These are phyloP conservation scores for Leishmania tarentolae DNA, from an alignment of 208 protist species.

Conservation along the genomic window DNA sequence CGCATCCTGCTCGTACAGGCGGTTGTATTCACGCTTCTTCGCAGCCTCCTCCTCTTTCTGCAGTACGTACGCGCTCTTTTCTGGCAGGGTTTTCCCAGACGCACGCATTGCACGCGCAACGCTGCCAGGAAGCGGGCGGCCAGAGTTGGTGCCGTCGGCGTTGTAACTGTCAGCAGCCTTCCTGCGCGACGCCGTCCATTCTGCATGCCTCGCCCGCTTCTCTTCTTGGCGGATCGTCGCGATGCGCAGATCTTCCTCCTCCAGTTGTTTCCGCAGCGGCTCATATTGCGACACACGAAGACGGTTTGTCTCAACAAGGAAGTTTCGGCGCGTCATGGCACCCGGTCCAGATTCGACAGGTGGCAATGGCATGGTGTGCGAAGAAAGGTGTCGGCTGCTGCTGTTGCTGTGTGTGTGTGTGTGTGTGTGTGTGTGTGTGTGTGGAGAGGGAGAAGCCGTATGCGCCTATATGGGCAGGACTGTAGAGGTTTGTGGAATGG, in stretches of 20 bases:
- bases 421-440: background rate
- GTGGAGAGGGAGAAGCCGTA: background rate
- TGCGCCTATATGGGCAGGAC: background rate
- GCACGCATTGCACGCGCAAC: conserved; percentile 41
- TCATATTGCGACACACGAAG: conserved; percentile 54
- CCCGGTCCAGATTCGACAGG: conserved; percentile 59
- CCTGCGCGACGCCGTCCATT: conserved; percentile 35
- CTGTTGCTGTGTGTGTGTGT: background rate
- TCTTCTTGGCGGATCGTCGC: conserved; percentile 51
- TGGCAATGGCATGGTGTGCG: conserved; percentile 34
- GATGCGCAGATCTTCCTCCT: conserved; percentile 65
- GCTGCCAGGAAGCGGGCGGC: conserved; percentile 67
- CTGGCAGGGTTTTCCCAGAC: conserved; percentile 22
- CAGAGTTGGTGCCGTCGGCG: background rate
- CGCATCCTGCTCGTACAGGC: conserved; percentile 66
- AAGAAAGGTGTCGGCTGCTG: background rate
- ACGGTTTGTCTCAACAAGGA: conserved; percentile 83
- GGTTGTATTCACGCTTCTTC: conserved; percentile 70
- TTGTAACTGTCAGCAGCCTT: conserved; percentile 17
- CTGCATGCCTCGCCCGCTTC: conserved; percentile 45
- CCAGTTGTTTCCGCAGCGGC: conserved; percentile 52
- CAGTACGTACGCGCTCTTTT: conserved; percentile 49
- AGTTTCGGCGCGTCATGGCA: conserved; percentile 77
- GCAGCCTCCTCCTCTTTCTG: conserved; percentile 55
- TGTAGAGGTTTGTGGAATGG: background rate